Base-by-base conservation (phyloP, 1,284 basidiomycete species). In the Fomitiporia mediterranea region DNA sequence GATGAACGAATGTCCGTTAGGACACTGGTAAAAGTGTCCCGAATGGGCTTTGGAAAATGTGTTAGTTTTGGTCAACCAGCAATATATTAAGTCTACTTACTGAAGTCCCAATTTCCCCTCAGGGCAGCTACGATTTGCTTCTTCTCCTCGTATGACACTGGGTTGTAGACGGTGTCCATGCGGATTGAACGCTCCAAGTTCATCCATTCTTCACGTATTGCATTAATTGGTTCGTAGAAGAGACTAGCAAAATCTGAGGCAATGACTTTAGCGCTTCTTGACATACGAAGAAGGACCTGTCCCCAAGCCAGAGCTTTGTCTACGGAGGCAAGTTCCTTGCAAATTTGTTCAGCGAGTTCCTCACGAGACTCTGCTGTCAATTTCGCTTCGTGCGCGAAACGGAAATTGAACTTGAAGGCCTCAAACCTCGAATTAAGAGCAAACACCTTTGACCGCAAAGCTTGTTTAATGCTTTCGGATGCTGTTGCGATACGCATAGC, bases 1-100 rank as follows among this genome's bases (percentile, higher is more conserved):
- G 4, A 74, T 71, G 55, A 75, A 83, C 0, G 67, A 66, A 61
- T 82, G 80, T 0, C 80, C 79, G 44, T 79, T 74, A 4, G 68
- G 67, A 64, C 80, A 75, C 55, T 70, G 72, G 59, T 77, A 79
- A 60, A 74, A 81, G 61, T 83, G 80, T 2, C 80, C 80, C 2
- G 69, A 68, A 42, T 75, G 70, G 2, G 63, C 77, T 80, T 61
- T 43, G 23, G 25, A 51, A 39, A 34, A 32, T 40, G 38, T 21
- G 39, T 46, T 15, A 46, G 15, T 19, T 11, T 9, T 9, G 40
- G 32, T 6, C 32, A 34, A 34, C n/a, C n/a, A 34, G 32, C 32
- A 34, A 34, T 34, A 34, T 13, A 34, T 34, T 34, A 6, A 35
- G 3, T 25, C n/a, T 11, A 65, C 74, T 63, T 61, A 80, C 78